phyloP scores from a whole-genome alignment of 495 filamentous ascomycete species.

The Penicillium pulvis region DNA sequence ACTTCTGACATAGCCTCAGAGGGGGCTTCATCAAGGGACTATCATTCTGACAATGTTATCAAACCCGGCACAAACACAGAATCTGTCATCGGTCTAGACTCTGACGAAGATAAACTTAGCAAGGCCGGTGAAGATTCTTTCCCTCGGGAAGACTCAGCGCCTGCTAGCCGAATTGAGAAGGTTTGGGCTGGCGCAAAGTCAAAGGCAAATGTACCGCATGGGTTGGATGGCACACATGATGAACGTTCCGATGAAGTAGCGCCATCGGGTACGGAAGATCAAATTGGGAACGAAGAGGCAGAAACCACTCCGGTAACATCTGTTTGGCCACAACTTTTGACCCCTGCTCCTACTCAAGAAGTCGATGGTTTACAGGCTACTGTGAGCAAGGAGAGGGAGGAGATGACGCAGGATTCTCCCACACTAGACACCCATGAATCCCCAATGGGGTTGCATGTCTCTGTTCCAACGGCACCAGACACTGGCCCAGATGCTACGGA shows the following conservation, averaged over 20 bases:
- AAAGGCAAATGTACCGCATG: background rate
- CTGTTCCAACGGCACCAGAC: background rate
- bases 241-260: background rate
- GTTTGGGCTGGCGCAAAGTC: background rate
- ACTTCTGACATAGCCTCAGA: background rate
- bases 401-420: constrained; percentile 7
- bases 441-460: background rate
- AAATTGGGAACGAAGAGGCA: background rate
- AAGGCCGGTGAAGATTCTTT: background rate
- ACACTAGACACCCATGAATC: constrained; percentile 1
- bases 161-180: constrained; percentile 5
- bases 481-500: background rate
- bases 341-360: constrained; percentile 29
- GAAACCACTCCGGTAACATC: background rate
- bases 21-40: background rate
- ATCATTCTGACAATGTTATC: background rate
- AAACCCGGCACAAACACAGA: background rate
- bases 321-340: constrained; percentile 21
- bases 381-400: background rate
- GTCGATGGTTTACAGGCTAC: background rate
- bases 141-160: constrained; percentile 1
- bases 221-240: constrained; percentile 10
- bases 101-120: constrained; percentile 1
- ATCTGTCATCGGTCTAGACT: constrained; percentile 8
- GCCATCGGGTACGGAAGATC: background rate